Evolutionary conservation across 2,329 filamentous ascomycete genomes (phyloP).

Genomic region (Xylariomycetidae sp.): DNA sequence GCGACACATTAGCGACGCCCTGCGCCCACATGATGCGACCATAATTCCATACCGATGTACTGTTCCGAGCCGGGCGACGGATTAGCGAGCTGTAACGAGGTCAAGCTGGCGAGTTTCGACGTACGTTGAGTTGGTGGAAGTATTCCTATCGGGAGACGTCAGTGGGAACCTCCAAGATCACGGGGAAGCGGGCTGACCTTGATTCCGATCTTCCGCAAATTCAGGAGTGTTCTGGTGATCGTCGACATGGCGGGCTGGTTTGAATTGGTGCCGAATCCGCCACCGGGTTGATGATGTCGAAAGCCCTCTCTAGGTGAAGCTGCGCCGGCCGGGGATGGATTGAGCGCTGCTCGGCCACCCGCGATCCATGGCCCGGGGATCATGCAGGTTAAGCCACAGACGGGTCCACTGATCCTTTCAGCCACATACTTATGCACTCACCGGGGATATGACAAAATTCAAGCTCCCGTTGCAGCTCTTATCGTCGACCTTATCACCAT

Average conservation of each 20-base stretch:
- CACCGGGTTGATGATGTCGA: no score
- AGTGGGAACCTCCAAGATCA: conserved; percentile 20
- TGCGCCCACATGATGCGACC: neutral
- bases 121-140: conserved; percentile 87
- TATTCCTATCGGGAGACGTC: conserved; percentile 60
- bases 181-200: conserved; percentile 54
- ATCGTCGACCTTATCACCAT: no score
- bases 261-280: conserved; percentile 21
- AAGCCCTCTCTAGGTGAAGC: no score
- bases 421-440: no score
- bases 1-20: conserved; percentile 12
- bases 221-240: conserved; percentile 75
- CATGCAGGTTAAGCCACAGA: no score
- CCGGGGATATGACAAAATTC: no score
- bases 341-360: no score
- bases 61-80: conserved; percentile 26
- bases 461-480: no score
- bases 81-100: conserved; percentile 16
- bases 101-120: conserved; percentile 31
- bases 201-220: conserved; percentile 79
- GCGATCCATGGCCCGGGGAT: no score
- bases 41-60: conserved; percentile 46
- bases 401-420: neutral
- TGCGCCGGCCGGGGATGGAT: no score
- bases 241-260: conserved; percentile 72